phyloP scores from a whole-genome alignment of 2,329 filamentous ascomycete genomes.

The Aspergillus neoniger region DNA sequence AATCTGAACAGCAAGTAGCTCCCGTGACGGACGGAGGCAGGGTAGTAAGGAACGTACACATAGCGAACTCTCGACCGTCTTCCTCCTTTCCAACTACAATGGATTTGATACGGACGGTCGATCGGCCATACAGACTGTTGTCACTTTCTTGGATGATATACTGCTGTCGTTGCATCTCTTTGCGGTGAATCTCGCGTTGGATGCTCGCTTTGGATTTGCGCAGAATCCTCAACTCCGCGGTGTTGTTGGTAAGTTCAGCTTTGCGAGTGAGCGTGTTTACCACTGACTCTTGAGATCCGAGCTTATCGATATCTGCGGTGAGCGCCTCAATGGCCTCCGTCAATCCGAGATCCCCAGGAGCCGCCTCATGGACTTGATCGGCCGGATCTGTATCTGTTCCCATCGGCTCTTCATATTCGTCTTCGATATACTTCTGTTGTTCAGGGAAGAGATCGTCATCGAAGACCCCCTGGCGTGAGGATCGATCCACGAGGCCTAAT shows the following conservation, averaged over 20 bases:
- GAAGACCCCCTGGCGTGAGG: conserved; percentile 88
- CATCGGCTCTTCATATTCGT: conserved; percentile 76
- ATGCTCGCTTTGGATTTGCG: conserved; percentile 92
- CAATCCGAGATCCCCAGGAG: conserved; percentile 87
- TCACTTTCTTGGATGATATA: conserved; percentile 98
- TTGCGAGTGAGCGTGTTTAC: conserved; percentile 90
- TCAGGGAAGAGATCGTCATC: conserved; percentile 93
- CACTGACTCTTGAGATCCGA: conserved; percentile 83
- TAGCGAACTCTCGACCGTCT: conserved; percentile 87
- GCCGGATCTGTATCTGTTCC: conserved; percentile 63
- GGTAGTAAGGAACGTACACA: conserved; percentile 59
- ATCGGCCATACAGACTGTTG: conserved; percentile 91
- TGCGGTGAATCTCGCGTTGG: conserved; percentile 86
- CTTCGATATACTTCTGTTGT: conserved; percentile 75
- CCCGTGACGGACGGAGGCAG: not conserved
- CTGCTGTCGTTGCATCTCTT: conserved; percentile 93
- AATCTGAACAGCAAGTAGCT: not conserved
- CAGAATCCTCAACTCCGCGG: conserved; percentile 85
- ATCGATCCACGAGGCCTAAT: conserved; percentile 82
- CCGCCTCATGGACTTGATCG: conserved; percentile 89
- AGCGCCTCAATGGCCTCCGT: conserved; percentile 88
- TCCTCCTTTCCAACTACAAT: conserved; percentile 91
- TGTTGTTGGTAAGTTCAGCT: conserved; percentile 96
- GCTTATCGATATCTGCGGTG: conserved; percentile 86
- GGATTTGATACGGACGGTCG: conserved; percentile 84